Evolutionary conservation across 805 yeast genomes (phyloP).

Genomic region (Candida ponderosae): DNA sequence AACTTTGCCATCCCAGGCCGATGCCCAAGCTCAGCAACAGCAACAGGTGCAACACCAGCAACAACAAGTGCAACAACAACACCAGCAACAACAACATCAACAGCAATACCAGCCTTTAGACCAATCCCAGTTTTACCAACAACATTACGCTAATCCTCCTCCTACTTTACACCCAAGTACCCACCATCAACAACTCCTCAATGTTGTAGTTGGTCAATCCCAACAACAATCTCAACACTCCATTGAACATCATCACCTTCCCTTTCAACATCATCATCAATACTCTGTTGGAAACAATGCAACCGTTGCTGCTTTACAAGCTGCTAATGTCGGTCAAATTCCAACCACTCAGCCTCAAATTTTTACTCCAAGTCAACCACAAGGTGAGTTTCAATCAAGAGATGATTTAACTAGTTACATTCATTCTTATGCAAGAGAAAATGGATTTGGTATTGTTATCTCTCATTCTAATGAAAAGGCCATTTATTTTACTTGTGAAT

Average conservation of each 20-base stretch:
- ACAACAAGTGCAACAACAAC: conserved; percentile 14
- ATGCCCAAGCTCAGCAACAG: conserved; percentile 11
- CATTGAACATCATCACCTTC: no score
- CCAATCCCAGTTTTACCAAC: conserved; percentile 1
- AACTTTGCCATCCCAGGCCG: conserved; percentile 9
- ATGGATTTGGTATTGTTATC: conserved; percentile 23
- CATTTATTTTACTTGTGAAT: conserved; percentile 22
- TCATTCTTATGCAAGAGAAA: conserved; percentile 21
- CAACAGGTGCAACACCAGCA: conserved; percentile 12
- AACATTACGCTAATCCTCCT: neutral
- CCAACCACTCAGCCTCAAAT: conserved; percentile 5
- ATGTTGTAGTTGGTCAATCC: neutral
- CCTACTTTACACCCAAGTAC: no score
- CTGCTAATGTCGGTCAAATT: no score
- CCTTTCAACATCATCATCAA: no score
- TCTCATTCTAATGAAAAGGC: conserved; percentile 24
- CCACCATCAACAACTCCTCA: neutral
- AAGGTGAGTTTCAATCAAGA: conserved; percentile 15
- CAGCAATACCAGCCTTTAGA: conserved; percentile 12
- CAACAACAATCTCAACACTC: no score
- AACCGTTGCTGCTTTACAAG: no score
- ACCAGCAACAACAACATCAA: conserved; percentile 8
- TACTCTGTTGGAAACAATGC: no score
- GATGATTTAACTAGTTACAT: conserved; percentile 18
- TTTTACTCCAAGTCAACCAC: conserved; percentile 16